Conservation (phyloP, 2,329 filamentous ascomycete species). For the Xylariaceae sp. region DNA sequence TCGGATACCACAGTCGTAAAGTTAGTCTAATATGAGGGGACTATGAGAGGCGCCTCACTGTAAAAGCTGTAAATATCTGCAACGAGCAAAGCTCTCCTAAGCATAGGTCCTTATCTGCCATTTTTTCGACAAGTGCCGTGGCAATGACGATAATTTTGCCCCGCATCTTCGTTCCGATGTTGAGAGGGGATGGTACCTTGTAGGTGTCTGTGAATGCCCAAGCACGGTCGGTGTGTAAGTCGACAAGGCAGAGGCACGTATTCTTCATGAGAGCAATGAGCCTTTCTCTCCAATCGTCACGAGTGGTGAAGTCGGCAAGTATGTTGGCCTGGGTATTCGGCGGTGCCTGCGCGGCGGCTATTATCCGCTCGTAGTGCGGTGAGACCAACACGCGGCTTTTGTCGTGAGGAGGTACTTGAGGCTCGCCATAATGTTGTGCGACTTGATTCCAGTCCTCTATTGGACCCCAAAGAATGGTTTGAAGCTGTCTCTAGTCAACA, state of each 20-base stretch:
- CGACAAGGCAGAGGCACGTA: background rate
- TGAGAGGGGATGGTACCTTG: too few species aligned
- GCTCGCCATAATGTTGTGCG: background rate
- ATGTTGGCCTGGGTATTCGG: background rate
- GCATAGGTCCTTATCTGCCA: background rate
- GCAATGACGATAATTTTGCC: too few species aligned
- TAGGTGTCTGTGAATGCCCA: too few species aligned
- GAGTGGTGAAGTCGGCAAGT: background rate
- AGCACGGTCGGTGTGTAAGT: background rate
- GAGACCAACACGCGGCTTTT: background rate
- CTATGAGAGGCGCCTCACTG: constrained; percentile 1
- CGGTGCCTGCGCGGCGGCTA: background rate
- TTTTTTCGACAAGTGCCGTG: background rate
- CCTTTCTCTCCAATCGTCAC: constrained; percentile 1
- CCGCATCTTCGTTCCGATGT: too few species aligned
- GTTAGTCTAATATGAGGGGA: background rate
- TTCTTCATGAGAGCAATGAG: background rate
- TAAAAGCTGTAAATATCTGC: background rate
- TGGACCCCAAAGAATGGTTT: constrained; percentile 5
- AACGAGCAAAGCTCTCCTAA: constrained; percentile 3
- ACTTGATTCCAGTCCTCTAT: constrained; percentile 3
- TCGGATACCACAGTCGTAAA: background rate
- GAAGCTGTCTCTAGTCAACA: background rate
- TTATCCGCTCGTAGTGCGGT: background rate
- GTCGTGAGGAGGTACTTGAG: background rate